Evolutionary conservation across 768 basidiomycete species (phyloP).

Genomic region (Pleurotus eryngii): DNA sequence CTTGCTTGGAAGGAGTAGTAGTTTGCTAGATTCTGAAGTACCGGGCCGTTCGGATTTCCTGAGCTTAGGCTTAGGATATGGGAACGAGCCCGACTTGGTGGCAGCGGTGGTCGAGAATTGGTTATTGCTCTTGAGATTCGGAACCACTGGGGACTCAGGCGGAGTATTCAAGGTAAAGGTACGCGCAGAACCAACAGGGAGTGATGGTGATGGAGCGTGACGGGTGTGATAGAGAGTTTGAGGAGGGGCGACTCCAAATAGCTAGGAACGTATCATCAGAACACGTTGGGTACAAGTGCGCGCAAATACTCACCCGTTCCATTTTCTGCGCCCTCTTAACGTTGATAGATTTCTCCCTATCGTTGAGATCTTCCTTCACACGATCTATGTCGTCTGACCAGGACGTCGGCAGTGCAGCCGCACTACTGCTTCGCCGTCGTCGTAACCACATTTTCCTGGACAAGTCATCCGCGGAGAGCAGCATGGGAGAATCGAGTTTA

Average conservation of each 20-base stretch:
- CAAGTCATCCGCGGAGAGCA: constrained; percentile 22
- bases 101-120: background rate
- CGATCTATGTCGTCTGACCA: constrained; percentile 61
- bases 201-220: constrained; percentile 36
- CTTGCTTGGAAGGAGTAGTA: constrained; percentile 45
- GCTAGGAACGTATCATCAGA: constrained; percentile 37
- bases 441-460: constrained; percentile 41
- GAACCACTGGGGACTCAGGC: background rate
- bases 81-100: constrained; percentile 40
- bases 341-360: constrained; percentile 73
- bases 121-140: background rate
- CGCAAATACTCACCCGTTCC: constrained; percentile 63
- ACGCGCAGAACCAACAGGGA: constrained; percentile 10
- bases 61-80: constrained; percentile 40
- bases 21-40: constrained; percentile 61
- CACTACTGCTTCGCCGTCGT: constrained; percentile 52
- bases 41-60: constrained; percentile 48
- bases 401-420: constrained; percentile 39
- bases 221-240: constrained; percentile 76
- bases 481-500: constrained; percentile 22
- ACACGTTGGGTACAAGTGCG: background rate
- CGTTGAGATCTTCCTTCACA: constrained; percentile 66
- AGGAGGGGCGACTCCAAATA: constrained; percentile 81
- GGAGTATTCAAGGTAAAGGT: background rate
- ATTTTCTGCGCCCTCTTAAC: constrained; percentile 82